These are phyloP conservation scores for Hansenula sp. DNA, from an alignment of 1,139 yeast species.

Conservation along the genomic window DNA sequence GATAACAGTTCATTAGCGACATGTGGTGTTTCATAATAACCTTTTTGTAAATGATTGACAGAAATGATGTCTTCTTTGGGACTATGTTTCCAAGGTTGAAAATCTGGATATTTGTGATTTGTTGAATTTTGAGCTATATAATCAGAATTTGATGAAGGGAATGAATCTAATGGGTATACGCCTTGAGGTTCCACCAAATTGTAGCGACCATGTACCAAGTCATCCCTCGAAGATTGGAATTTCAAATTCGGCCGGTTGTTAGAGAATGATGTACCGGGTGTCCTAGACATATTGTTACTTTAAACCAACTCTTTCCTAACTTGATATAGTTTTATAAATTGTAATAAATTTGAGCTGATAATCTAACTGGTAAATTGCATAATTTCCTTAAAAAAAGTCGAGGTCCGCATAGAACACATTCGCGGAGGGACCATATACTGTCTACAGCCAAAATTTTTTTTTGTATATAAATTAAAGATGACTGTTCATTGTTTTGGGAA, in stretches of 20 bases:
- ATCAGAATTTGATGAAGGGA: conserved; percentile 1
- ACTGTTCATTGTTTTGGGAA: too few relatives aligned
- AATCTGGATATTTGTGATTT: conserved; percentile 53
- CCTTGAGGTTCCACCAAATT: conserved; percentile 17
- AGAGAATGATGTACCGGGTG: neutral
- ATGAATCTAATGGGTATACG: conserved; percentile 19
- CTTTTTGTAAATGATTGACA: conserved; percentile 49
- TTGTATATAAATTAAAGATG: too few relatives aligned
- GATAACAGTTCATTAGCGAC: conserved; percentile 57
- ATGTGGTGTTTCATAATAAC: conserved; percentile 49
- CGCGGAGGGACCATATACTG: too few relatives aligned
- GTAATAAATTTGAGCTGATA: too few relatives aligned
- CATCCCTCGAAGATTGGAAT: conserved; percentile 18
- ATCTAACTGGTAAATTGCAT: too few relatives aligned
- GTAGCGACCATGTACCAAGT: conserved; percentile 18
- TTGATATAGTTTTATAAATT: too few relatives aligned
- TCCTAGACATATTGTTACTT: neutral
- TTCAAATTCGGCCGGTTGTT: neutral
- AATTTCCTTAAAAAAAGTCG: too few relatives aligned
- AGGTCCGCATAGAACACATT: too few relatives aligned
- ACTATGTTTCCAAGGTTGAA: conserved; percentile 71
- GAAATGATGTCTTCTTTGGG: conserved; percentile 49
- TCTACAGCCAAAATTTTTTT: too few relatives aligned
- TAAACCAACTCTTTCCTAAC: too few relatives aligned
- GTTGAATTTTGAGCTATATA: neutral